phyloP scores from a whole-genome alignment of 768 basidiomycete species.

The Rhodotorula babjevae region DNA sequence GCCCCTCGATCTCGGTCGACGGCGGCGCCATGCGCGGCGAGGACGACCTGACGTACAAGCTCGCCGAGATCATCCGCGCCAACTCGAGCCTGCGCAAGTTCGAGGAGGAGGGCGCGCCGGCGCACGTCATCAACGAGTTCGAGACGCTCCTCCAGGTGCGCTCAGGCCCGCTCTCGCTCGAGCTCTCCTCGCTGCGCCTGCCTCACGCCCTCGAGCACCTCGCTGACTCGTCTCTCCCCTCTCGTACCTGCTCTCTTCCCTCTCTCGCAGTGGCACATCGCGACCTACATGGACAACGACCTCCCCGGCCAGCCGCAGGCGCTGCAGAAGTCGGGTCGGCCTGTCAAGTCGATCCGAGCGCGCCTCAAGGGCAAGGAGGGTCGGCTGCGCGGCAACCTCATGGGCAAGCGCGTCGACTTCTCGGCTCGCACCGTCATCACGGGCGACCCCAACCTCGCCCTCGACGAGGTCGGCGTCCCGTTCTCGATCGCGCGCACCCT shows the following conservation, averaged over 20 bases:
- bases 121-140: slow-evolving; percentile 90
- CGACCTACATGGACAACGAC: slow-evolving; percentile 99
- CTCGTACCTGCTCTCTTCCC: too few relatives aligned
- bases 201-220: slow-evolving; percentile 6
- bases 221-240: too few relatives aligned
- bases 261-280: slow-evolving; percentile 77
- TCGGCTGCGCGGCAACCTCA: slow-evolving; percentile 91
- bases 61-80: slow-evolving; percentile 92
- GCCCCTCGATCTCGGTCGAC: slow-evolving; percentile 94
- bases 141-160: slow-evolving; percentile 89
- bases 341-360: slow-evolving; percentile 96
- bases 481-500: slow-evolving; percentile 92
- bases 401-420: slow-evolving; percentile 99
- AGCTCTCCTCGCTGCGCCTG: too few relatives aligned
- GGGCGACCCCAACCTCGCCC: slow-evolving; percentile 91
- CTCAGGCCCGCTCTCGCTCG: background rate
- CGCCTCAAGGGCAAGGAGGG: slow-evolving; percentile 99
- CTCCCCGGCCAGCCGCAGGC: slow-evolving; percentile 97
- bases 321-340: slow-evolving; percentile 91
- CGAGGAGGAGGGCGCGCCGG: slow-evolving; percentile 94
- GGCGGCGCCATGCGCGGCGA: slow-evolving; percentile 95
- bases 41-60: slow-evolving; percentile 96
- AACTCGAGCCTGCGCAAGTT: slow-evolving; percentile 85
- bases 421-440: slow-evolving; percentile 99
- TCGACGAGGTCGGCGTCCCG: slow-evolving; percentile 97